Percentiles rank a stretch among this genome's conserved stretches.
Evolutionary conservation across 2,329 filamentous ascomycete species (phyloP).

Genomic region (Penicillium olsonii): DNA sequence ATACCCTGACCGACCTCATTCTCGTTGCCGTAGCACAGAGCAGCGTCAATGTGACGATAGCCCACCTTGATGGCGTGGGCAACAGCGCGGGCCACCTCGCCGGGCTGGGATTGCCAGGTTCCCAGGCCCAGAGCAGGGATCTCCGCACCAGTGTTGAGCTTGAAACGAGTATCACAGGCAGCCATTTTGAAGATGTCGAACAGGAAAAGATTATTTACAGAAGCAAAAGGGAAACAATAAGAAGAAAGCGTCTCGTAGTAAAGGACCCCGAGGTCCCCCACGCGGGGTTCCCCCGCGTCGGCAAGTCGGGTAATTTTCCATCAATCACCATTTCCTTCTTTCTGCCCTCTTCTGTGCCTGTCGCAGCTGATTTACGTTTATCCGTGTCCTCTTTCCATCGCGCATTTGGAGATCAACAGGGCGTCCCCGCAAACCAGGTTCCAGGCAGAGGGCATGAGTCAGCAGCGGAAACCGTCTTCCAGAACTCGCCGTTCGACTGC

Average conservation of each 20-base stretch:
- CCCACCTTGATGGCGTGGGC: conserved; percentile 54
- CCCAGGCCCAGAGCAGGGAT: conserved; percentile 67
- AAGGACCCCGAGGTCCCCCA: conserved; percentile 11
- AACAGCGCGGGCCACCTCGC: conserved; percentile 61
- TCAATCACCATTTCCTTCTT: conserved; percentile 19
- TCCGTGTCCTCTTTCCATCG: too few species aligned
- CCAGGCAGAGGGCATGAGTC: background rate
- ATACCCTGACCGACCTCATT: conserved; percentile 78
- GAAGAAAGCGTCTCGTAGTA: conserved; percentile 3
- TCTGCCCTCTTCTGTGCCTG: too few species aligned
- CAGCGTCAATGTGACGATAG: conserved; percentile 45
- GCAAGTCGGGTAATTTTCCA: conserved; percentile 16
- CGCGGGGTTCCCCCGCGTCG: conserved; percentile 5
- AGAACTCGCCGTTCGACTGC: background rate
- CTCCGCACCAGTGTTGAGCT: conserved; percentile 64
- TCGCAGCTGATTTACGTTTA: background rate
- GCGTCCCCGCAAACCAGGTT: background rate
- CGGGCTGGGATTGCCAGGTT: conserved; percentile 65
- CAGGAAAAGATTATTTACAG: background rate
- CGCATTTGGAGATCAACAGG: too few species aligned
- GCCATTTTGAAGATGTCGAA: conserved; percentile 49
- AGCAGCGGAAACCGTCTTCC: conserved; percentile 13
- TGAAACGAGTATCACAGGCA: conserved; percentile 54
- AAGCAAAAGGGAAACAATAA: conserved; percentile 1
- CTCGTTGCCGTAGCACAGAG: conserved; percentile 59